These are phyloP conservation scores for Durio zibethinus DNA, from an alignment of 345 rosid genomes.

Conservation along the genomic window DNA sequence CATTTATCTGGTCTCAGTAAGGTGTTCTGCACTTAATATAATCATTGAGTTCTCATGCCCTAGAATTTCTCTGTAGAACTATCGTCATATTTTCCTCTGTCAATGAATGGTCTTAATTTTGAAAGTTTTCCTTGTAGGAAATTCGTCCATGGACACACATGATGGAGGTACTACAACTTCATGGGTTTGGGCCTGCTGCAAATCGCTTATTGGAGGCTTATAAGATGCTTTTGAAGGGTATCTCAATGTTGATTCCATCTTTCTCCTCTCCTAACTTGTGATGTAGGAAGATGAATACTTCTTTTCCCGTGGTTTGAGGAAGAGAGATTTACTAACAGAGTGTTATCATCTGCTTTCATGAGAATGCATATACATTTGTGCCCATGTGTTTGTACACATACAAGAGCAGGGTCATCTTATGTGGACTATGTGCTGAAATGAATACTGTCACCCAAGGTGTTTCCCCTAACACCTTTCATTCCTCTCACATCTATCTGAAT, in stretches of 20 bases:
- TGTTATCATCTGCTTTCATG: background rate
- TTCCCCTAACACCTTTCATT: background rate
- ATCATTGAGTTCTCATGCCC: background rate
- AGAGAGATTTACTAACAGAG: background rate
- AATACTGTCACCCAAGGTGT: background rate
- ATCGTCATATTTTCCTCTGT: background rate
- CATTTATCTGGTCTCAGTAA: background rate
- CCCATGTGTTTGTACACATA: background rate
- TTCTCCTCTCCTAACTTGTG: background rate
- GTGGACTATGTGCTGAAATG: background rate
- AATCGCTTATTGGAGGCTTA: conserved; percentile 95
- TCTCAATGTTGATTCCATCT: background rate
- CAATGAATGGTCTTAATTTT: background rate
- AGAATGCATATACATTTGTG: background rate
- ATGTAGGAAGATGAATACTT: background rate
- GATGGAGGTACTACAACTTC: conserved; percentile 99
- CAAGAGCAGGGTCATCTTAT: background rate
- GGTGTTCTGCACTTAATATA: background rate
- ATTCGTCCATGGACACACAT: conserved; percentile 99
- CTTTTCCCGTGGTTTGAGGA: background rate
- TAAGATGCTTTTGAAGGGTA: conserved; percentile 97
- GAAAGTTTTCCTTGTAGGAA: conserved; percentile 42
- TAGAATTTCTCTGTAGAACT: background rate
- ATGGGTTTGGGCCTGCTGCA: conserved; percentile 98
- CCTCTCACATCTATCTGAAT: background rate